Percentiles rank a stretch among this genome's conserved stretches.
Evolutionary conservation across 345 rosid genomes (phyloP).

Genomic region (Streptanthus diversifolius): DNA sequence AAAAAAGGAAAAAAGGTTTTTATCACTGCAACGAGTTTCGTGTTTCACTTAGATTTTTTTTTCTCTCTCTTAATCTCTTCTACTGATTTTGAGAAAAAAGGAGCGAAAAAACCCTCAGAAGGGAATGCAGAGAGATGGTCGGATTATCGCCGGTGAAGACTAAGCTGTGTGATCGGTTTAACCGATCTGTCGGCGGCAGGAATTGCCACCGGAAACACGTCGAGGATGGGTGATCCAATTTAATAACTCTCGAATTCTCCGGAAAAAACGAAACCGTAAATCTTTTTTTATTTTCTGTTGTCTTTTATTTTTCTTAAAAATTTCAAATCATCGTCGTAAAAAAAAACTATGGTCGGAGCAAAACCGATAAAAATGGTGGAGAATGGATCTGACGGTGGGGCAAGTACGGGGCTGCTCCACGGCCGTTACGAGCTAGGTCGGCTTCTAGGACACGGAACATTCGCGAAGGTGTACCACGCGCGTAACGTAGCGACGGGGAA

Average conservation of each 20-base stretch:
- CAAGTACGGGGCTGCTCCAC: slow-evolving; percentile 45
- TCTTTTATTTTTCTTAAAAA: background rate
- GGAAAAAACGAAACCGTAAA: background rate
- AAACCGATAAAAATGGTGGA: slow-evolving; percentile 27
- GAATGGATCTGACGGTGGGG: slow-evolving; percentile 30
- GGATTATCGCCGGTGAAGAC: slow-evolving; percentile 44
- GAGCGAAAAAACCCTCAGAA: background rate
- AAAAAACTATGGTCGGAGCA: slow-evolving; percentile 9
- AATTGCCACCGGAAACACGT: slow-evolving; percentile 94
- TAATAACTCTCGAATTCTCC: background rate
- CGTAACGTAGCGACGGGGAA: slow-evolving; percentile 54
- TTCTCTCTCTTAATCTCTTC: background rate
- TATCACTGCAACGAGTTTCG: slow-evolving; percentile 5
- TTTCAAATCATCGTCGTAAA: background rate
- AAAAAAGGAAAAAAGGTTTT: background rate
- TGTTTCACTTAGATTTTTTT: background rate
- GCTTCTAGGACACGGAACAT: slow-evolving; percentile 76
- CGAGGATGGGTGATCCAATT: slow-evolving; percentile 81
- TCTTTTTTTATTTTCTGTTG: background rate
- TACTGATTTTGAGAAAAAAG: background rate
- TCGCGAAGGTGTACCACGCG: slow-evolving; percentile 84
- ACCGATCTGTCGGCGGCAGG: slow-evolving; percentile 66
- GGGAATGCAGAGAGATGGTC: slow-evolving; percentile 88
- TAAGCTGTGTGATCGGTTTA: slow-evolving; percentile 48
- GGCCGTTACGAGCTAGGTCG: slow-evolving; percentile 91